Evolutionary conservation across 306 rosid genomes (phyloP).

Genomic region (Fragaria vesca): DNA sequence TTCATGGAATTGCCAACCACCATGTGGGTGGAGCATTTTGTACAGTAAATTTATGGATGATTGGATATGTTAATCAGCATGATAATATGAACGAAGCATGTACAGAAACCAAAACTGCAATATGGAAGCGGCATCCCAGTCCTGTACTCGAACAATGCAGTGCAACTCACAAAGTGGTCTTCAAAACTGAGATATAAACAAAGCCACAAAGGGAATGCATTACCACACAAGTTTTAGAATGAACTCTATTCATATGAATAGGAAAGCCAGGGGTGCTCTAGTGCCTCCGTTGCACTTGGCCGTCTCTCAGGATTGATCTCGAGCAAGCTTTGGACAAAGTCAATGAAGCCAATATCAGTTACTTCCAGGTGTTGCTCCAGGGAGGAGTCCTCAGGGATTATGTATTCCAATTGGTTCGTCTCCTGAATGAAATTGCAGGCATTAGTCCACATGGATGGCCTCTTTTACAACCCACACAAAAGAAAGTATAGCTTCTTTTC

Average conservation of each 20-base stretch:
- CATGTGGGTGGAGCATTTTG: conserved; percentile 11
- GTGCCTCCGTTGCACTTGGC: conserved; percentile 71
- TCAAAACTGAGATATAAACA: conserved; percentile 19
- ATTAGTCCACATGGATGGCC: neutral
- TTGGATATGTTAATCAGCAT: neutral
- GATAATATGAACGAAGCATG: conserved; percentile 8
- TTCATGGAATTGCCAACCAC: conserved; percentile 5
- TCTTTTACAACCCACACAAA: neutral
- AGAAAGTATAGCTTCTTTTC: neutral
- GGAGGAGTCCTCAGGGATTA: conserved; percentile 79
- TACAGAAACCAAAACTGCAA: conserved; percentile 25
- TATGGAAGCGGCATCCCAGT: neutral
- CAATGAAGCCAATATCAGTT: conserved; percentile 53
- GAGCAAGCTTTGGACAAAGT: conserved; percentile 66
- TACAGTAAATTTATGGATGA: conserved; percentile 8
- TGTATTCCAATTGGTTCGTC: conserved; percentile 71
- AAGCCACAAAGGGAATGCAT: conserved; percentile 3
- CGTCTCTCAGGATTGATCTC: conserved; percentile 73
- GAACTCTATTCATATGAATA: conserved; percentile 42
- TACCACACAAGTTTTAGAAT: conserved; percentile 26
- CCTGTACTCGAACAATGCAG: neutral
- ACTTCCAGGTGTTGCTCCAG: conserved; percentile 71
- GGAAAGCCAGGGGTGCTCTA: conserved; percentile 95
- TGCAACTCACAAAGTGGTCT: conserved; percentile 12
- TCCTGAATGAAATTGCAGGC: conserved; percentile 45